phyloP scores from a whole-genome alignment of 179 eudicot genomes.

The Patellifolia procumbens region DNA sequence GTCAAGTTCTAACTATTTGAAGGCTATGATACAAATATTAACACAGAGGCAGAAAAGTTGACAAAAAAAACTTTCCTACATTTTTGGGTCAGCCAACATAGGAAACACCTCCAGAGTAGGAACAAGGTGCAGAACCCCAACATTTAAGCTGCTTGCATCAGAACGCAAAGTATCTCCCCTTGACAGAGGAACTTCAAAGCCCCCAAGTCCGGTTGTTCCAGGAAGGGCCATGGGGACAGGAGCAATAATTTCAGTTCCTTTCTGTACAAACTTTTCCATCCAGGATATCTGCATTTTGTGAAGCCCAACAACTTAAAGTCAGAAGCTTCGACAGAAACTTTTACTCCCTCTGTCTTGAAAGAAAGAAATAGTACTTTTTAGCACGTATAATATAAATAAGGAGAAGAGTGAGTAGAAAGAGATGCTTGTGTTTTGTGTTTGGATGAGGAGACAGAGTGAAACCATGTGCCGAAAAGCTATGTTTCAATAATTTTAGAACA shows the following conservation, averaged over 20 bases:
- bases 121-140: slow-evolving; percentile 96
- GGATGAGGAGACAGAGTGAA: no score
- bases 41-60: slow-evolving; percentile 7
- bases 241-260: slow-evolving; percentile 91
- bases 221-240: slow-evolving; percentile 86
- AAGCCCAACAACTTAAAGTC: slow-evolving; percentile 11
- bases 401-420: neutral
- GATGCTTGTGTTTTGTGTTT: no score
- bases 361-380: no score
- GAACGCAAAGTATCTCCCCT: slow-evolving; percentile 79
- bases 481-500: no score
- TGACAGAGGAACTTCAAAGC: slow-evolving; percentile 94
- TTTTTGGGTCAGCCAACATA: slow-evolving; percentile 72
- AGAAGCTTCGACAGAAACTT: slow-evolving; percentile 14
- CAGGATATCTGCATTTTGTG: slow-evolving; percentile 82
- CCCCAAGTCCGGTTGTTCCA: slow-evolving; percentile 95
- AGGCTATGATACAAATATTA: neutral
- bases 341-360: no score
- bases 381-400: neutral
- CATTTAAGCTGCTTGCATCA: slow-evolving; percentile 93
- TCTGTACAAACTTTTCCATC: slow-evolving; percentile 97
- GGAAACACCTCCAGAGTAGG: slow-evolving; percentile 96
- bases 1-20: neutral
- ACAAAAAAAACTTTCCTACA: slow-evolving; percentile 46
- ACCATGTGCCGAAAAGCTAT: no score